Evolutionary conservation across 2,329 filamentous ascomycete species (phyloP), one percentile per base, ranked within the genome.

Genomic region (Xylaria arbuscula): DNA sequence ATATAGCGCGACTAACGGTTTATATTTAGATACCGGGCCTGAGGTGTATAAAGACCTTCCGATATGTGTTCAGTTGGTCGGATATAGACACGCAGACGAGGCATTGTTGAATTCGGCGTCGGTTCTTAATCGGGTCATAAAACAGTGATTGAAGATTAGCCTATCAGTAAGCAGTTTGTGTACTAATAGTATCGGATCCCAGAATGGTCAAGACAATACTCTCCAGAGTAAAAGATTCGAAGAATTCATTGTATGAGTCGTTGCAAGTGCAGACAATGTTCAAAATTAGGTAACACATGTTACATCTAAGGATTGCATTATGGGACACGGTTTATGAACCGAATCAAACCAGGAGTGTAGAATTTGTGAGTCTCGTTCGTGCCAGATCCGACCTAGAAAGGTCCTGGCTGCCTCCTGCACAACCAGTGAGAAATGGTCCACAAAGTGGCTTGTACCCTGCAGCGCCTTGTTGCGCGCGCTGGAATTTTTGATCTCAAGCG

Each of bases 51-150:
- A 71, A 42, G 72, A 72, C 53, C 73, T 73, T 32, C 75, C 77
- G 24, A 53, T 78, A 48, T 71, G 68, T 55, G 62, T 78, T 32
- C 77, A 79, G 63, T 28, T 79, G n/a, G 75, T 79, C 9, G 78
- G 78, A 48, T 77, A 77, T 64, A 71, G 71, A 53, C 73, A 78
- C 28, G 68, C 66, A 42, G 77, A 80, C 63, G 75, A 79, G 53
- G 70, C 68, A 17, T 71, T 79, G 47, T 45, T 70, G n/a, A 72
- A 73, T 9, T 51, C 69, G 5, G 77, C 73, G 34, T 66, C 62
- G 11, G 55, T 76, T 6, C 24, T 80, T 22, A 77, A 79, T 40
- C 69, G 64, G 13, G 74, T 78, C 34, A 72, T 73, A 40, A 73
- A 73, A 73, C 57, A 62, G 64, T 19, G 50, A 19, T 56, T 45